Percentiles rank a stretch among this genome's conserved stretches.
These are phyloP conservation scores for Sanguinoderma infundibulare DNA, from an alignment of 1,284 basidiomycete species.

Conservation along the genomic window DNA sequence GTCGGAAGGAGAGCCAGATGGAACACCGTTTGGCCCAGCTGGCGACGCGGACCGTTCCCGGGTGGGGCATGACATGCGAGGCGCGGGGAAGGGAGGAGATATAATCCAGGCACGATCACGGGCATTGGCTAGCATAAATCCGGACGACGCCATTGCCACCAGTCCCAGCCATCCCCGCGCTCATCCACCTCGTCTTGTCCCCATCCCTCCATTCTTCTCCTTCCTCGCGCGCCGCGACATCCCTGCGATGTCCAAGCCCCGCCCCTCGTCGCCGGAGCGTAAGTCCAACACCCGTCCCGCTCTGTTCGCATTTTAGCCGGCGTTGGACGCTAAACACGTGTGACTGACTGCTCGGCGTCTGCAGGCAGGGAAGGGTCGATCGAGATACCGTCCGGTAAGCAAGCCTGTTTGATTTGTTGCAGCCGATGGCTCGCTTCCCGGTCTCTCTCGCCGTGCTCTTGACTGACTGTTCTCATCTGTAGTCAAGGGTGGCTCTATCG, in stretches of 20 bases:
- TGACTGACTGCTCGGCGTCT: not conserved
- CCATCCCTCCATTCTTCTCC: not conserved
- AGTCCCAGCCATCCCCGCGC: not conserved
- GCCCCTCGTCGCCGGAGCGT: constrained; percentile 5
- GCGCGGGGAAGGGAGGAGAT: no score
- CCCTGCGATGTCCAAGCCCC: constrained; percentile 1
- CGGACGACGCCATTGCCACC: not conserved
- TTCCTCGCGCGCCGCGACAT: constrained; percentile 1
- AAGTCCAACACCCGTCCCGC: not conserved
- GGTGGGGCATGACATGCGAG: no score
- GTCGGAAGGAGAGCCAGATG: not conserved
- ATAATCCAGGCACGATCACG: constrained; percentile 1
- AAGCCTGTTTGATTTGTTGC: not conserved
- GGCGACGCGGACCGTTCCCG: no score
- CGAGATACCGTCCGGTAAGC: constrained; percentile 11
- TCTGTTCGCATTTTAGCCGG: not conserved
- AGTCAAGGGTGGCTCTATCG: constrained; percentile 2
- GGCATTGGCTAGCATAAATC: not conserved
- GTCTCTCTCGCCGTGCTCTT: not conserved
- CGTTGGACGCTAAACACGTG: not conserved
- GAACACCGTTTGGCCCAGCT: no score
- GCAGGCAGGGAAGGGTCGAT: constrained; percentile 7
- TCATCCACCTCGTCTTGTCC: not conserved
- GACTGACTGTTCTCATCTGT: not conserved
- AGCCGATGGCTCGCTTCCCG: not conserved